Percentiles rank a stretch among this genome's conserved stretches.
Evolutionary conservation across 805 yeast genomes (phyloP).

Genomic region (Starmerella gropengiesseri): DNA sequence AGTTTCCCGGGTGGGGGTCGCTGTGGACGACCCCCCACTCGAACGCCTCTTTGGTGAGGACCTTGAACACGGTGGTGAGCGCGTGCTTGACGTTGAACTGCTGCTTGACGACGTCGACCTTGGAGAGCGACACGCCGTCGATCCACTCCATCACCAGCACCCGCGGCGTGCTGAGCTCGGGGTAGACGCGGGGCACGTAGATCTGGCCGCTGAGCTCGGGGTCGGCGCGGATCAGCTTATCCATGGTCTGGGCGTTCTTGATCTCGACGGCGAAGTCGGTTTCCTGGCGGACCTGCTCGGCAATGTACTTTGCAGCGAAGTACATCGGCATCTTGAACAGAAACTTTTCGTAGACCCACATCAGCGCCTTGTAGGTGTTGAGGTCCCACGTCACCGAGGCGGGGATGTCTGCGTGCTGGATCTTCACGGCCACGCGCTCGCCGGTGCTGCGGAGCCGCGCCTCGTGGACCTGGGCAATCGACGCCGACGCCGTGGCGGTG

Average conservation of each 20-base stretch:
- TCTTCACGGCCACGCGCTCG: constrained; percentile 76
- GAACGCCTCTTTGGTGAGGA: constrained; percentile 50
- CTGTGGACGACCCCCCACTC: constrained; percentile 60
- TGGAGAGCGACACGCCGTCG: constrained; percentile 52
- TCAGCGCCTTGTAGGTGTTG: constrained; percentile 42
- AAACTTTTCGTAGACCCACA: constrained; percentile 41
- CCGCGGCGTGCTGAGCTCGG: constrained; percentile 37
- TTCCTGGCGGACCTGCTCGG: constrained; percentile 48
- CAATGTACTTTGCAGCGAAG: constrained; percentile 45
- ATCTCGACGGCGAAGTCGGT: constrained; percentile 51
- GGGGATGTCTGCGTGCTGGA: constrained; percentile 64
- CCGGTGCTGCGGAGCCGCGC: constrained; percentile 52
- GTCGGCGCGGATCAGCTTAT: constrained; percentile 31
- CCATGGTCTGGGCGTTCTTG: constrained; percentile 39
- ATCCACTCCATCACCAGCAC: constrained; percentile 67
- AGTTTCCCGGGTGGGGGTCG: constrained; percentile 76
- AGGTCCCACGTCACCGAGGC: constrained; percentile 55
- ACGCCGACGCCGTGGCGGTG: constrained; percentile 63
- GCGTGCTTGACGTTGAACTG: constrained; percentile 34
- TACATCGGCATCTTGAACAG: constrained; percentile 56
- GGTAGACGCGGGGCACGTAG: constrained; percentile 46
- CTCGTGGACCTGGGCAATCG: constrained; percentile 85
- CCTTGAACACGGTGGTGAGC: constrained; percentile 41
- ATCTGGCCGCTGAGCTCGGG: constrained; percentile 30
- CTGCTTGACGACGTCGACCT: constrained; percentile 34